Conservation (phyloP, 441 rosid genomes). For the Omphalea diandra region DNA sequence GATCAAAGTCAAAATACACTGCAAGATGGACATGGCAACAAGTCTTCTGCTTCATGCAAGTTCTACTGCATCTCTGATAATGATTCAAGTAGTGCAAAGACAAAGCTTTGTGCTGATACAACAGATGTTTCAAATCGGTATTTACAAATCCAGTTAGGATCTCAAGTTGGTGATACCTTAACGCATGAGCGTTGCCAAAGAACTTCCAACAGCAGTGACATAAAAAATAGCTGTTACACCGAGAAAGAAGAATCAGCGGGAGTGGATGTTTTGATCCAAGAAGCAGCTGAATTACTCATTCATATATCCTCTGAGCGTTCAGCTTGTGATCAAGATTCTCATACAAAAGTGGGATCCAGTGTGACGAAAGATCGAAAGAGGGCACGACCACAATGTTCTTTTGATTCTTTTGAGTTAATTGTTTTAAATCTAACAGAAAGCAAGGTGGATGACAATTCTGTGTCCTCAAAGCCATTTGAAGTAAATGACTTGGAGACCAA, state of each 20-base stretch:
- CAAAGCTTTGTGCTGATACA: slow-evolving; percentile 21
- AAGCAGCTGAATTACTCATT: slow-evolving; percentile 68
- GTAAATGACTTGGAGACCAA: slow-evolving; percentile 36
- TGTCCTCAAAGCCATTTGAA: slow-evolving; percentile 54
- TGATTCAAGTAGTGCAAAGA: slow-evolving; percentile 38
- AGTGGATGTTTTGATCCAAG: slow-evolving; percentile 36
- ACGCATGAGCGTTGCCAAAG: slow-evolving; percentile 27
- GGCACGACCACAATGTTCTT: slow-evolving; percentile 38
- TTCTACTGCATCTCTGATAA: slow-evolving; percentile 47
- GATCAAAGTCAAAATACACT: slow-evolving; percentile 31
- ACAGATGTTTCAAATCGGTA: slow-evolving; percentile 23
- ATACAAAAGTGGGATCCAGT: slow-evolving; percentile 26
- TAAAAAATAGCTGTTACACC: slow-evolving; percentile 13
- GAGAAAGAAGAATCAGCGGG: slow-evolving; percentile 28
- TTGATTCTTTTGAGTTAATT: slow-evolving; percentile 62
- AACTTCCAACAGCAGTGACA: slow-evolving; percentile 22
- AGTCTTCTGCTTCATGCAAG: slow-evolving; percentile 49
- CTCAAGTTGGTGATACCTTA: slow-evolving; percentile 24
- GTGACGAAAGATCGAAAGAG: slow-evolving; percentile 27
- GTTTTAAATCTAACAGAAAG: slow-evolving; percentile 51
- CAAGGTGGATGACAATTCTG: slow-evolving; percentile 43
- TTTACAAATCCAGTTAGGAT: slow-evolving; percentile 26
- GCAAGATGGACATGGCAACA: slow-evolving; percentile 33
- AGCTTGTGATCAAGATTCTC: slow-evolving; percentile 31
- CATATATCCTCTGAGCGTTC: slow-evolving; percentile 34